phyloP scores from a whole-genome alignment of 345 rosid genomes.

The Hypericum perforatum region DNA sequence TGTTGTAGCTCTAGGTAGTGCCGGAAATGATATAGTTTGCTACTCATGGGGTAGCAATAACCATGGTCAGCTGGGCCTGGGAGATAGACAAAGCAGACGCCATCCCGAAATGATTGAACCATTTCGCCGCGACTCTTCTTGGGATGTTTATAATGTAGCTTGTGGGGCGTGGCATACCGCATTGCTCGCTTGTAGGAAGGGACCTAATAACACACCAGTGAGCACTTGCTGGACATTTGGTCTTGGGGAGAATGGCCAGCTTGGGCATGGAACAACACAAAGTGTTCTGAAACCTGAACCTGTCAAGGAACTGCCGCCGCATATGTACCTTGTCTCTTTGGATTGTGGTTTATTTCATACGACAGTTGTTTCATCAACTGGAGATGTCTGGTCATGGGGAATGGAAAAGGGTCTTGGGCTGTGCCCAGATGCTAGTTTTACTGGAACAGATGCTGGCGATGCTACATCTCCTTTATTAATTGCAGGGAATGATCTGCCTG shows the following conservation, averaged over 20 bases:
- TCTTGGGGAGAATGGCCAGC: slow-evolving; percentile 82
- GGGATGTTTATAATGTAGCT: slow-evolving; percentile 60
- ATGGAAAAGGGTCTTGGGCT: slow-evolving; percentile 88
- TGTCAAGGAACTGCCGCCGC: slow-evolving; percentile 49
- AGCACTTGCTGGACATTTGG: slow-evolving; percentile 85
- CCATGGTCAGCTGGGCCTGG: slow-evolving; percentile 79
- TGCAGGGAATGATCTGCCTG: slow-evolving; percentile 19
- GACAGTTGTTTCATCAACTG: slow-evolving; percentile 69
- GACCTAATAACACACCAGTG: slow-evolving; percentile 31
- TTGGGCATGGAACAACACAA: slow-evolving; percentile 74
- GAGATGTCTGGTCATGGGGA: slow-evolving; percentile 92
- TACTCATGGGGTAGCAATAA: slow-evolving; percentile 75
- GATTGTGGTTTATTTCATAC: slow-evolving; percentile 93
- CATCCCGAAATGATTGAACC: slow-evolving; percentile 50
- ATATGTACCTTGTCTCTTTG: slow-evolving; percentile 45
- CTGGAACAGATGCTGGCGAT: slow-evolving; percentile 62
- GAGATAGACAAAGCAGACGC: slow-evolving; percentile 49
- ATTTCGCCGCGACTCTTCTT: slow-evolving; percentile 38
- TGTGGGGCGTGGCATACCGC: slow-evolving; percentile 92
- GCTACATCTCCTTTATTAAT: slow-evolving; percentile 48
- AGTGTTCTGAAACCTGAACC: slow-evolving; percentile 51
- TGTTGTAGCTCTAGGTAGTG: slow-evolving; percentile 60
- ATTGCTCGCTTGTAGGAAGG: slow-evolving; percentile 50
- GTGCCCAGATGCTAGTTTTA: slow-evolving; percentile 65
- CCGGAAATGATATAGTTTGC: slow-evolving; percentile 43